A percentile compares a stretch with the other conserved stretches of the same genome.
Conservation (phyloP, 345 rosid species). For the Linum lewisii region DNA sequence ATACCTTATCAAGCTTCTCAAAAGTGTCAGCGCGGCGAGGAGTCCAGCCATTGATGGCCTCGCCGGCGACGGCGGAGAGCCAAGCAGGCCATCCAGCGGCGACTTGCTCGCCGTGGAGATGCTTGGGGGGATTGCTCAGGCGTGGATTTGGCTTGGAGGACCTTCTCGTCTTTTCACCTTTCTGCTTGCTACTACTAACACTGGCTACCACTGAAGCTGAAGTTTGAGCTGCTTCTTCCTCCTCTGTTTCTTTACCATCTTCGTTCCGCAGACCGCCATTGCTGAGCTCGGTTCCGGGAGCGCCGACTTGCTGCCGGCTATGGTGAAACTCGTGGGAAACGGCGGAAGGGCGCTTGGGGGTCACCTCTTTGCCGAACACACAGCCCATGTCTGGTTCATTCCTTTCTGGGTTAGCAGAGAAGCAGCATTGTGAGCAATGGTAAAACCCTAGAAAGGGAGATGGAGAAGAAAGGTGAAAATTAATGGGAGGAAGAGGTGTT, state of each 20-base stretch:
- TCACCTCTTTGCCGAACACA: slow-evolving; percentile 24
- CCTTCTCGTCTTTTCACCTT: slow-evolving; percentile 11
- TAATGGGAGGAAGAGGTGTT: not conserved
- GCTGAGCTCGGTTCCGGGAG: slow-evolving; percentile 7
- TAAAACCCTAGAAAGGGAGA: slow-evolving; percentile 14
- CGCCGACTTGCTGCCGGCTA: slow-evolving; percentile 17
- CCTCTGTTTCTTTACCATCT: not conserved
- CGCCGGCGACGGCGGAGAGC: slow-evolving; percentile 28
- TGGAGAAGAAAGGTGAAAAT: slow-evolving; percentile 5
- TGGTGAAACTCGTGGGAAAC: slow-evolving; percentile 11
- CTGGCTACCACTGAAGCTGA: not conserved
- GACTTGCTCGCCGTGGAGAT: slow-evolving; percentile 23
- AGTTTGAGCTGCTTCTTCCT: not conserved
- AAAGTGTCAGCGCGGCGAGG: slow-evolving; percentile 26
- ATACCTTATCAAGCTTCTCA: slow-evolving; percentile 25
- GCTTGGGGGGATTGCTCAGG: slow-evolving; percentile 23
- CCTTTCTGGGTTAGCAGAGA: not conserved
- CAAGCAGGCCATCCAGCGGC: slow-evolving; percentile 29
- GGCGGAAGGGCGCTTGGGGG: not conserved
- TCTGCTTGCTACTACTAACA: not conserved
- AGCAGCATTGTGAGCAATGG: slow-evolving; percentile 9
- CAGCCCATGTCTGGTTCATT: slow-evolving; percentile 21
- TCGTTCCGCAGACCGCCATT: slow-evolving; percentile 1
- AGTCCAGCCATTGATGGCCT: slow-evolving; percentile 26
- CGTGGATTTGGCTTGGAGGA: slow-evolving; percentile 23